Evolutionary conservation across 2,329 filamentous ascomycete species (phyloP), one percentile per base, ranked within the genome.

Genomic region (Anisogramma anomala): DNA sequence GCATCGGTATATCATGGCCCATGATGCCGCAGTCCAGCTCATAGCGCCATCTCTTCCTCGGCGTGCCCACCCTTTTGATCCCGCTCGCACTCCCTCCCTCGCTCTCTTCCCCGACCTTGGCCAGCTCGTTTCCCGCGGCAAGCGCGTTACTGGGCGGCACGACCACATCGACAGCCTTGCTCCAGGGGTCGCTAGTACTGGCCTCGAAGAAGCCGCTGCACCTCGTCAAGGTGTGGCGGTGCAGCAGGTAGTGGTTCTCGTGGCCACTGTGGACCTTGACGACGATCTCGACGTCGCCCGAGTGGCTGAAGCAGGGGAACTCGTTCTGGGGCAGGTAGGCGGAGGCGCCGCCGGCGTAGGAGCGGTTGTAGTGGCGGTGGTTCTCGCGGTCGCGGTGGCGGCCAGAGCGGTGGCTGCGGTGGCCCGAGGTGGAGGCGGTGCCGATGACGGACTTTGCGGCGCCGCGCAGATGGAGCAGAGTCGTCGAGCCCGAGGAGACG

Each of bases 121-220:
- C 62, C 39, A 82, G 59, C 45, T 78, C 66, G 54, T 52, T 36
- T 49, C 57, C 43, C 51, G 53, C 8, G 49, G 53, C 54, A 25
- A 56, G 45, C 19, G 53, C 52, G 9, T 33, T 19, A n/a, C n/a
- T n/a, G 4, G 22, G 13, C 3, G 36, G 20, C 55, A 45, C 34
- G 61, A 6, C 64, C 61, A 45, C 64, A 18, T 46, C 44, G 13
- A 44, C 42, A 6, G 44, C 44, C 41, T 43, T 43, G 25, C 36
- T 41, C 84, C 85, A 93, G 57, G 88, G 80, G 43, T 81, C 78
- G 53, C 78, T 86, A 33, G 81, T 87, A 56, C 79, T 84, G 18
- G 84, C 82, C 60, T 94, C 85, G 58, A 96, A 96, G 67, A 94
- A 95, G 13, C 86, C 87, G 5, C 87, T 94, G 55, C 84, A 94